These are phyloP conservation scores for Tolypocladium nubicola DNA, from an alignment of 2,329 filamentous ascomycete genomes.

Conservation along the genomic window DNA sequence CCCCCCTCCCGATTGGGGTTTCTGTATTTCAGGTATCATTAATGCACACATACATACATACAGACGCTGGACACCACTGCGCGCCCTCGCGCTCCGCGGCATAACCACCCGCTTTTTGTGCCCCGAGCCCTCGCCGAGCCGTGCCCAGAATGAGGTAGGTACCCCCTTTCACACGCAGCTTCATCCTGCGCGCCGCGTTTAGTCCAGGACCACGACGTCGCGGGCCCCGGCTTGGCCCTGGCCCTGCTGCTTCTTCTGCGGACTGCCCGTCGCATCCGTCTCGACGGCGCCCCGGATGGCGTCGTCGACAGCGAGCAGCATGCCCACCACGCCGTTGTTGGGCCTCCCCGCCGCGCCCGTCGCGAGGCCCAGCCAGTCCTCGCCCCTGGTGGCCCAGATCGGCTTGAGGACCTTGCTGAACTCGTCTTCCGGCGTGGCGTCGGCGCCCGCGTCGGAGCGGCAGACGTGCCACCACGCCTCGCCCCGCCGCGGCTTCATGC, in stretches of 20 bases:
- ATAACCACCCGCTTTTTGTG: neutral
- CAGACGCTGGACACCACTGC: neutral
- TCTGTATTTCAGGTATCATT: constrained; percentile 19
- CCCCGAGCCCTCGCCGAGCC: neutral
- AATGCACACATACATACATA: constrained; percentile 2
- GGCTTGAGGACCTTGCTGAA: constrained; percentile 29
- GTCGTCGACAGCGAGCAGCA: constrained; percentile 38
- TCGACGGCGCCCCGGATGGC: constrained; percentile 25
- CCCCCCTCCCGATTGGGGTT: neutral
- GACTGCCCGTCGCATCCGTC: neutral
- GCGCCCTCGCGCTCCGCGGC: neutral
- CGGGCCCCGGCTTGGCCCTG: neutral
- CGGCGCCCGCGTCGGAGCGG: constrained; percentile 15
- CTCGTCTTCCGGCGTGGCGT: constrained; percentile 16
- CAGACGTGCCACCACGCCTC: constrained; percentile 41
- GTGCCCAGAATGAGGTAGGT: neutral
- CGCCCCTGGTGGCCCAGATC: constrained; percentile 34
- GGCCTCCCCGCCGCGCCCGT: constrained; percentile 34
- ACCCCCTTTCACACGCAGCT: neutral
- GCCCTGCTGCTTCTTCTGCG: neutral
- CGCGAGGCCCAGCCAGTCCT: constrained; percentile 36
- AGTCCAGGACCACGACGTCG: constrained; percentile 8
- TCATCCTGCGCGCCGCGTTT: neutral
- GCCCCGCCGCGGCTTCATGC: constrained; percentile 35
- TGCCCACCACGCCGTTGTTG: constrained; percentile 29